These are phyloP conservation scores for Leucocoprinus leucothites DNA, from an alignment of 768 basidiomycete genomes.

Conservation along the genomic window DNA sequence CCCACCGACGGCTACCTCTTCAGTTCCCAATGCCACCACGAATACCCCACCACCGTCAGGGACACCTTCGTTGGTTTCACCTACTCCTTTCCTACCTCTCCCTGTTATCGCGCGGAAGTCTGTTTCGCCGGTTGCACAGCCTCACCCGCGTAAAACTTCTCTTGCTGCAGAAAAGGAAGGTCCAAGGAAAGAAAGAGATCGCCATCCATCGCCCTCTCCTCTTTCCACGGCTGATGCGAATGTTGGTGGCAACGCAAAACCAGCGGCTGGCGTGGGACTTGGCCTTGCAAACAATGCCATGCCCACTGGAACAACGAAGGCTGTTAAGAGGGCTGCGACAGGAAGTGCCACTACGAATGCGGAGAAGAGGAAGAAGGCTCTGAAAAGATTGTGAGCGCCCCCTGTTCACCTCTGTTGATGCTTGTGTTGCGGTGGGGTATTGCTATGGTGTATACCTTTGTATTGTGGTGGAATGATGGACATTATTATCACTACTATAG, in stretches of 20 bases:
- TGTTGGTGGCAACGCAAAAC: slow-evolving; percentile 36
- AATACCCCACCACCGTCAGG: slow-evolving; percentile 20
- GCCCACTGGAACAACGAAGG: slow-evolving; percentile 44
- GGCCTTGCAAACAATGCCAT: slow-evolving; percentile 29
- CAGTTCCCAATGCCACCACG: slow-evolving; percentile 18
- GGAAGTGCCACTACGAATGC: slow-evolving; percentile 48
- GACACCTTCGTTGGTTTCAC: slow-evolving; percentile 24
- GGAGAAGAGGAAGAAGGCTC: slow-evolving; percentile 87
- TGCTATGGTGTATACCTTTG: neutral
- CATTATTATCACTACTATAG: neutral
- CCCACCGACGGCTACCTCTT: slow-evolving; percentile 14
- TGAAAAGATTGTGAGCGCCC: slow-evolving; percentile 60
- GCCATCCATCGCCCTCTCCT: slow-evolving; percentile 67
- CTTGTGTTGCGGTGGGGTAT: neutral
- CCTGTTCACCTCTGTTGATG: neutral
- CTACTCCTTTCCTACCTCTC: slow-evolving; percentile 28
- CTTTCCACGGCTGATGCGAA: slow-evolving; percentile 72
- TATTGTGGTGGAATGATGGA: neutral
- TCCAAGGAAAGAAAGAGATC: slow-evolving; percentile 43
- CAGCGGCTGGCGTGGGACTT: slow-evolving; percentile 29
- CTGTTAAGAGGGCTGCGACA: slow-evolving; percentile 66
- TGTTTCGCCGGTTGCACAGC: slow-evolving; percentile 35
- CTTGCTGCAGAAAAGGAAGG: slow-evolving; percentile 39
- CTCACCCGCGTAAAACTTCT: slow-evolving; percentile 38
- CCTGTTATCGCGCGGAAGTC: slow-evolving; percentile 45